These are phyloP conservation scores for Rauvolfia tetraphylla DNA, from an alignment of 257 asterid genomes.

Conservation along the genomic window DNA sequence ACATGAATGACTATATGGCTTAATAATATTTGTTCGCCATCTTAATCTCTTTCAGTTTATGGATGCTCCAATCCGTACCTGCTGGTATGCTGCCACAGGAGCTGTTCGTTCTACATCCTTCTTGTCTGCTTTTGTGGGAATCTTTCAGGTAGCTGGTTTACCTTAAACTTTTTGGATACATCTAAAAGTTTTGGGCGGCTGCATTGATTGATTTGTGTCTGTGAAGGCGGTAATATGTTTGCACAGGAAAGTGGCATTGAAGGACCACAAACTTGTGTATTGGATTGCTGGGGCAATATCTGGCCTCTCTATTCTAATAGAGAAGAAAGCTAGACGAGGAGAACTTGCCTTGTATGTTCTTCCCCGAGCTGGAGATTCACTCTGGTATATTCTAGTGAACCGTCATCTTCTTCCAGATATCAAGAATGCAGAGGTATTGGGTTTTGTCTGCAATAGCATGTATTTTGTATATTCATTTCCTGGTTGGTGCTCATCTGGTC, in stretches of 20 bases:
- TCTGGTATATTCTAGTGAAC: conserved; percentile 90
- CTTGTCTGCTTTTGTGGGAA: conserved; percentile 94
- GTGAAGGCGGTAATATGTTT: conserved; percentile 81
- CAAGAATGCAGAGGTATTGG: conserved; percentile 84
- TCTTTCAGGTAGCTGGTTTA: conserved; percentile 71
- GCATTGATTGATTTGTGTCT: conserved; percentile 34
- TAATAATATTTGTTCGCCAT: conserved; percentile 6
- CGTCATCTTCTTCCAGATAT: conserved; percentile 80
- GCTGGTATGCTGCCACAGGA: conserved; percentile 82
- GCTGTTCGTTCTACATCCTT: conserved; percentile 92
- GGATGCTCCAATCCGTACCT: conserved; percentile 88
- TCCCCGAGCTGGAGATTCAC: conserved; percentile 96
- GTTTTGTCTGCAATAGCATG: not conserved
- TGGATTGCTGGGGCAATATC: conserved; percentile 93
- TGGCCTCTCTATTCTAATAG: conserved; percentile 86
- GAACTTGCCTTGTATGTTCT: conserved; percentile 95
- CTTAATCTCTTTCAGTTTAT: conserved; percentile 52
- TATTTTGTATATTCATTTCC: not conserved
- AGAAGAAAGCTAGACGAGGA: conserved; percentile 95
- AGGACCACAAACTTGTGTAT: conserved; percentile 93
- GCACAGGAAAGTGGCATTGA: conserved; percentile 80
- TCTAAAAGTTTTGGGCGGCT: conserved; percentile 13
- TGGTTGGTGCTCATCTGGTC: not conserved
- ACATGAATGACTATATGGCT: not conserved
- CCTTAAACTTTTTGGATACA: conserved; percentile 15